Evolutionary conservation across 2,329 filamentous ascomycete genomes (phyloP).

Genomic region (Pleomassaria siparia): DNA sequence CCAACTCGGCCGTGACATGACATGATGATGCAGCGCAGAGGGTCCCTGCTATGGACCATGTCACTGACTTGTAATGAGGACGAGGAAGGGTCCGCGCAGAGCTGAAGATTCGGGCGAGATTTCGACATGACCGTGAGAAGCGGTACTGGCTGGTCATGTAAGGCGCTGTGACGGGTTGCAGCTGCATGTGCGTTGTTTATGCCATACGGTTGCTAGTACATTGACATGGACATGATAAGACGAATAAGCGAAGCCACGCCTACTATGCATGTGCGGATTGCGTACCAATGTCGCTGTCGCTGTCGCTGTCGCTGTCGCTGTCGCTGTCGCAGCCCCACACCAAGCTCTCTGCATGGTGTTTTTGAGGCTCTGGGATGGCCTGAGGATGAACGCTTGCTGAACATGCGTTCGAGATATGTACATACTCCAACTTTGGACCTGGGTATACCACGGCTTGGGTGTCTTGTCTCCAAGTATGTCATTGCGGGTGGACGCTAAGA

Average conservation of each 20-base stretch:
- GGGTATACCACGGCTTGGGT: too few relatives aligned
- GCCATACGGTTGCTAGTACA: background rate
- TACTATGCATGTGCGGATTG: background rate
- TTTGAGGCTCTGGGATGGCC: too few relatives aligned
- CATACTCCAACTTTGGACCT: too few relatives aligned
- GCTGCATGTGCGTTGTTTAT: background rate
- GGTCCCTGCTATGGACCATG: too few relatives aligned
- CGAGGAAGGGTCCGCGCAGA: constrained; percentile 3
- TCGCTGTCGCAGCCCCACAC: too few relatives aligned
- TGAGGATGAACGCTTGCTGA: too few relatives aligned
- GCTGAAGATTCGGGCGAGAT: constrained; percentile 6
- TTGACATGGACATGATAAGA: background rate
- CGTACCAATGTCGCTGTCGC: background rate
- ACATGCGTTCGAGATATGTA: too few relatives aligned
- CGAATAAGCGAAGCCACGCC: too few relatives aligned
- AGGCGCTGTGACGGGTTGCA: background rate
- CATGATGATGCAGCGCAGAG: too few relatives aligned
- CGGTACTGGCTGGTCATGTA: background rate
- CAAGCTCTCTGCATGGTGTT: too few relatives aligned
- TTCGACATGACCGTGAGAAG: background rate
- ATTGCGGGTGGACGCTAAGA: too few relatives aligned
- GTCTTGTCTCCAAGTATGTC: too few relatives aligned
- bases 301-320: background rate
- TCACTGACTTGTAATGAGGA: background rate
- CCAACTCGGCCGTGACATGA: background rate